Base-by-base conservation (phyloP, 2,329 filamentous ascomycete species). In the Talaromyces sp. region DNA sequence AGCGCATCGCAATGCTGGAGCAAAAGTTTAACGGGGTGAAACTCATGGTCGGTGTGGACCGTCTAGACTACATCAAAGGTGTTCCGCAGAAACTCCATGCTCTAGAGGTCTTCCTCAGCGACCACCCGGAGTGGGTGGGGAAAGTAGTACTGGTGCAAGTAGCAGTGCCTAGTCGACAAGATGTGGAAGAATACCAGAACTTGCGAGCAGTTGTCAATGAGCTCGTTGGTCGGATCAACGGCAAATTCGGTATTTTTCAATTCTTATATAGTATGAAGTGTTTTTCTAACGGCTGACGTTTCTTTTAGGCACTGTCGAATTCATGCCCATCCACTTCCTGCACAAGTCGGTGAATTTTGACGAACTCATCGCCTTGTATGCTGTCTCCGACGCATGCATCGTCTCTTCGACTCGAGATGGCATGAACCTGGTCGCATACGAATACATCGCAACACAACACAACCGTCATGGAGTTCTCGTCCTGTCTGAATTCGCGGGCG, bases 281-380 rank as follows among this genome's bases (percentile, higher is more conserved):
- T 38, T 29, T n/a, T 17, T 46, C 13, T 13, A 52, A 14, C 19
- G 49, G 9, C 26, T 57, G 19, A 51, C 55, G 9, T 57, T 17
- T 26, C 38, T 41, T 27, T 62, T 61, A 83, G 81, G 93, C 73
- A 96, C 91, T 31, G 89, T 97, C 70, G 93, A 96, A 75, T 97
- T 96, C 79, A 96, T 96, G 89, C 93, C 93, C 1, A 96, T 97
- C 68, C 93, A 97, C 77, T 97, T 96, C 80, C 87, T 97, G 70
- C 93, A 97, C 79, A 93, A 96, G 78, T 95, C 90, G 13, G 91
- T 97, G 68, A 86, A 85, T 51, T 96, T 96, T 68, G 91, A 96
- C 67, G 93, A 97, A 78, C 86, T 97, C 38, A 92, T 93, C 49
- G 91, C 91, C 0, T 82, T 97, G 17, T 97, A 97, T 73, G 89